Evolutionary conservation across 352 stramenopile genomes (phyloP).

Genomic region (Hyaloperonospora arabidopsidis): DNA sequence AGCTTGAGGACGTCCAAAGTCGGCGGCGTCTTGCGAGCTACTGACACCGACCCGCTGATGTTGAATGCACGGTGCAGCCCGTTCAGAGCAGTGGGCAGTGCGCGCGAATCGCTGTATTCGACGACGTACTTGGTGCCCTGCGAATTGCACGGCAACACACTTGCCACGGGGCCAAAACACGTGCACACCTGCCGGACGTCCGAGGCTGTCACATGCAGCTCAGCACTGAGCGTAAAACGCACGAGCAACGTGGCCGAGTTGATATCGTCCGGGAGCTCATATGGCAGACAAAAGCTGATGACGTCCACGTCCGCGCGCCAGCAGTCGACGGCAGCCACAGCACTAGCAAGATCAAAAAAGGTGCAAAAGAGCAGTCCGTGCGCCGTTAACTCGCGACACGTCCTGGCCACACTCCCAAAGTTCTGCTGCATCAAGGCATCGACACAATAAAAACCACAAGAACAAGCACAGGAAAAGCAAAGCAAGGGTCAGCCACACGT

Average conservation of each 20-base stretch:
- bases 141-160: conserved; percentile 49
- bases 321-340: conserved; percentile 47
- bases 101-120: conserved; percentile 67
- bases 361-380: conserved; percentile 67
- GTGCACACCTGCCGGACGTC: conserved; percentile 63
- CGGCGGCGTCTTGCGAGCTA: conserved; percentile 40
- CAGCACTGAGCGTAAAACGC: conserved; percentile 22
- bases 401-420: conserved; percentile 49
- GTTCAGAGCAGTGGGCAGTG: conserved; percentile 35
- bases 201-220: conserved; percentile 15
- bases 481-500: conserved; percentile 24
- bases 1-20: conserved; percentile 56
- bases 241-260: conserved; percentile 62
- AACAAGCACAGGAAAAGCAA: conserved; percentile 4
- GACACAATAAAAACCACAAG: background rate
- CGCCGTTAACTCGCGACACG: conserved; percentile 38
- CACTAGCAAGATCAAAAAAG: conserved; percentile 61
- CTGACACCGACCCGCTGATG: conserved; percentile 32
- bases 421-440: too few species aligned
- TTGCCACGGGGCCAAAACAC: conserved; percentile 64
- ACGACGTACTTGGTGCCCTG: conserved; percentile 48
- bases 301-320: conserved; percentile 35
- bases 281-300: conserved; percentile 61
- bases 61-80: conserved; percentile 30
- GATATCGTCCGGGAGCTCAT: conserved; percentile 50